These are phyloP conservation scores for Cercospora nicotianae DNA, from an alignment of 2,329 filamentous ascomycete species.

Conservation along the genomic window DNA sequence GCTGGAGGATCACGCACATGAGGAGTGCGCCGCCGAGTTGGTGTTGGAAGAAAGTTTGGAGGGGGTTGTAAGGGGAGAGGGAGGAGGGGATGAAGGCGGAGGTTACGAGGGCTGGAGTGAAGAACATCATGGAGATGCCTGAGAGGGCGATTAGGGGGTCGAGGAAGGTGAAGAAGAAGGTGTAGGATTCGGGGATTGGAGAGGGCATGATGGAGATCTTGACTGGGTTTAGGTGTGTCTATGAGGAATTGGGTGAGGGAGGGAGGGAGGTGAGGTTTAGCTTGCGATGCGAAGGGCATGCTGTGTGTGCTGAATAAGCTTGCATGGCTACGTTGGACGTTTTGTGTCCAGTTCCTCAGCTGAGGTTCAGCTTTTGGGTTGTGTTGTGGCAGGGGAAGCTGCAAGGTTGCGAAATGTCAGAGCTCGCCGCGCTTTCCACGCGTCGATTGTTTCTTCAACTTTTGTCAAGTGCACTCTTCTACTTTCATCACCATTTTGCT, in stretches of 20 bases:
- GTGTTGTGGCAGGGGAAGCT: neutral
- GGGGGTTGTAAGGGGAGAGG: constrained; percentile 15
- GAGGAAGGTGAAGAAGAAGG: constrained; percentile 22
- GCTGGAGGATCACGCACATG: constrained; percentile 18
- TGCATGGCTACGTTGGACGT: neutral
- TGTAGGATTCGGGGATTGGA: constrained; percentile 12
- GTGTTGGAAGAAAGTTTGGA: constrained; percentile 21
- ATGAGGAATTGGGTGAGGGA: too few relatives aligned
- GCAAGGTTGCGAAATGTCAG: neutral
- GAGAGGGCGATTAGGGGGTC: constrained; percentile 22
- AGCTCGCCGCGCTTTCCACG: neutral
- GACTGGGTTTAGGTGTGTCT: too few relatives aligned
- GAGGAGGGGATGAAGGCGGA: constrained; percentile 18
- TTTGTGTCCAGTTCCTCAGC: neutral
- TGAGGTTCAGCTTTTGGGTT: neutral
- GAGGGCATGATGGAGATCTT: neutral
- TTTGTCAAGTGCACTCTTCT: too few relatives aligned
- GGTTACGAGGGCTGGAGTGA: constrained; percentile 13
- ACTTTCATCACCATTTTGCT: too few relatives aligned
- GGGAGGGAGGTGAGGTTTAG: neutral
- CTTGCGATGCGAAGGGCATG: neutral
- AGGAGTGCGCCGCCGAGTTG: constrained; percentile 22
- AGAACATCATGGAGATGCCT: constrained; percentile 23
- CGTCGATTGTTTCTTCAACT: neutral
- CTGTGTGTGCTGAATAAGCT: neutral